These are phyloP conservation scores for Colletotrichum lindemuthianum DNA, from an alignment of 2,329 filamentous ascomycete genomes.

Conservation along the genomic window DNA sequence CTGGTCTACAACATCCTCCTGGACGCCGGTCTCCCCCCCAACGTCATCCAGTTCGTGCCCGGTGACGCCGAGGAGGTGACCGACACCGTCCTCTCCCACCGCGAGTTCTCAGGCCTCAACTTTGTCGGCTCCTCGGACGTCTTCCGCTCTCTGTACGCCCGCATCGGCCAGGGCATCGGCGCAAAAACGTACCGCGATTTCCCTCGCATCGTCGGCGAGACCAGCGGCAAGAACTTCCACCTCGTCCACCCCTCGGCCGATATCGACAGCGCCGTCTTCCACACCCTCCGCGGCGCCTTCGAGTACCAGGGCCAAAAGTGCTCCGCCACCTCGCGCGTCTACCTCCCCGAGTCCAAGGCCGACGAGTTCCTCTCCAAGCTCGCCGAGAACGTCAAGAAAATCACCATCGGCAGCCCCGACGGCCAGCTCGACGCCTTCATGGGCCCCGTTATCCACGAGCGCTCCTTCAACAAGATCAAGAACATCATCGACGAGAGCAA, in stretches of 20 bases:
- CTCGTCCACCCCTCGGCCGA: conserved; percentile 59
- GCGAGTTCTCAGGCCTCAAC: conserved; percentile 49
- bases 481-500: conserved; percentile 56
- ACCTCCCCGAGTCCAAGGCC: conserved; percentile 60
- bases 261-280: conserved; percentile 54
- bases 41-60: conserved; percentile 51
- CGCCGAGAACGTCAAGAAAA: conserved; percentile 39
- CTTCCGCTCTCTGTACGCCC: conserved; percentile 46
- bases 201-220: conserved; percentile 61
- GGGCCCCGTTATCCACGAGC: conserved; percentile 60
- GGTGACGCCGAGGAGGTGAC: conserved; percentile 51
- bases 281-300: conserved; percentile 59
- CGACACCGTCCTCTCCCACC: conserved; percentile 44
- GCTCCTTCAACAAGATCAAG: conserved; percentile 56
- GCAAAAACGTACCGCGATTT: conserved; percentile 47
- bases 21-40: conserved; percentile 50
- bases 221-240: conserved; percentile 64
- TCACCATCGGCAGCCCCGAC: conserved; percentile 45
- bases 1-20: conserved; percentile 51
- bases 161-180: conserved; percentile 41
- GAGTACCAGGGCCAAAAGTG: conserved; percentile 64
- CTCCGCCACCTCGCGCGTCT: conserved; percentile 61
- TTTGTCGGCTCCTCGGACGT: conserved; percentile 52
- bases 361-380: conserved; percentile 43
- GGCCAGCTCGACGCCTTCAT: conserved; percentile 52